Evolutionary conservation across 208 protist species (phyloP).

Genomic region (Trypanosoma caninum): DNA sequence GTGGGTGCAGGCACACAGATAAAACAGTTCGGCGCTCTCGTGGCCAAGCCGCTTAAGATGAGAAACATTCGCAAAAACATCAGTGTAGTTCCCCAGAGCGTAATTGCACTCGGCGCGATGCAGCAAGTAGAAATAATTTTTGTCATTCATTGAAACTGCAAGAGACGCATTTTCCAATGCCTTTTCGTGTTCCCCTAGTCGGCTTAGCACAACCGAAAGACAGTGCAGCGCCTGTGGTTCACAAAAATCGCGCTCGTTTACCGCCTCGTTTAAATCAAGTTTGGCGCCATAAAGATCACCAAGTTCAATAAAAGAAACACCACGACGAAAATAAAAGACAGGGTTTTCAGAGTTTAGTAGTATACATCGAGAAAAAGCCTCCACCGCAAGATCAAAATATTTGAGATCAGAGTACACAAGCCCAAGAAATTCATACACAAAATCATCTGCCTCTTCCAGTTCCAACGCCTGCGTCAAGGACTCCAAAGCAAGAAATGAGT

Average conservation of each 20-base stretch:
- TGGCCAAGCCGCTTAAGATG: constrained; percentile 8
- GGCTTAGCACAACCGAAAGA: constrained; percentile 42
- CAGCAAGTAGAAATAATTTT: constrained; percentile 27
- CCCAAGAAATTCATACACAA: constrained; percentile 63
- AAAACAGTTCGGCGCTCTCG: constrained; percentile 61
- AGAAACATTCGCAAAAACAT: constrained; percentile 22
- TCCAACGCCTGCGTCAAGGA: constrained; percentile 46
- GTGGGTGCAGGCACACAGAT: constrained; percentile 70
- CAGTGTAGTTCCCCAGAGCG: constrained; percentile 22
- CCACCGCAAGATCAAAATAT: constrained; percentile 71
- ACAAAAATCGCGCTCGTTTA: constrained; percentile 23
- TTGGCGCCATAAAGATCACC: constrained; percentile 45
- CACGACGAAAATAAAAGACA: constrained; percentile 49
- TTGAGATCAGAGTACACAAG: constrained; percentile 69
- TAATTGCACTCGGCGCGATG: constrained; percentile 35
- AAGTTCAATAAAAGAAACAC: constrained; percentile 29
- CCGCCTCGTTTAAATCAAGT: constrained; percentile 29
- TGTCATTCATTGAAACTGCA: constrained; percentile 25
- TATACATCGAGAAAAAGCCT: constrained; percentile 68
- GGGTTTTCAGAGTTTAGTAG: constrained; percentile 26
- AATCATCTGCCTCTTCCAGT: constrained; percentile 30
- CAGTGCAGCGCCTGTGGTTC: constrained; percentile 44
- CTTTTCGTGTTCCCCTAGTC: constrained; percentile 36
- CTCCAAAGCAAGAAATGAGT: constrained; percentile 46
- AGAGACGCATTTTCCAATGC: constrained; percentile 43